phyloP scores from a whole-genome alignment of 1,284 basidiomycete species.

The Ustanciosporium gigantosporum region DNA sequence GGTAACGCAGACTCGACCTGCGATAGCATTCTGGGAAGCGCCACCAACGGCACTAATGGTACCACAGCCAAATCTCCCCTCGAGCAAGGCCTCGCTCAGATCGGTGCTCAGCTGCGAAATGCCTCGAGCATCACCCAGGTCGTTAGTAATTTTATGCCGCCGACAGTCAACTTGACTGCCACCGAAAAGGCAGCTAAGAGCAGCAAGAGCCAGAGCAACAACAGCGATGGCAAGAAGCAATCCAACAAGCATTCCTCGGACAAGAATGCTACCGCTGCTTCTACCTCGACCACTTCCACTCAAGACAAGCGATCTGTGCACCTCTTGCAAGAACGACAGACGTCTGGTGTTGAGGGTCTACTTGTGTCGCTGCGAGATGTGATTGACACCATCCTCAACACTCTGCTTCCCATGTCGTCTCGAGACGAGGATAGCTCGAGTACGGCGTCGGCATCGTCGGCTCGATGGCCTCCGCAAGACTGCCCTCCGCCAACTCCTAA shows the following conservation, averaged over 20 bases:
- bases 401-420: slow-evolving; percentile 39
- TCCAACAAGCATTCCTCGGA: slow-evolving; percentile 4
- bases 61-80: slow-evolving; percentile 6
- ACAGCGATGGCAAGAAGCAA: slow-evolving; percentile 16
- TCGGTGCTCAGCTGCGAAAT: slow-evolving; percentile 24
- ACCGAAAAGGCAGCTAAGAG: slow-evolving; percentile 1
- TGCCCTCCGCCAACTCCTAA: slow-evolving; percentile 45
- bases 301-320: slow-evolving; percentile 15
- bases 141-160: slow-evolving; percentile 20
- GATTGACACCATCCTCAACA: slow-evolving; percentile 48
- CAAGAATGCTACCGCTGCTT: slow-evolving; percentile 8
- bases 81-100: slow-evolving; percentile 16
- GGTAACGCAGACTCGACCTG: slow-evolving; percentile 28
- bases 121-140: slow-evolving; percentile 30
- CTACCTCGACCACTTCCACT: not conserved
- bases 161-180: not conserved
- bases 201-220: slow-evolving; percentile 3
- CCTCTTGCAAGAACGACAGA: slow-evolving; percentile 20
- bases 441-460: slow-evolving; percentile 8
- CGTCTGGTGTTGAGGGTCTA: slow-evolving; percentile 37
- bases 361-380: slow-evolving; percentile 34
- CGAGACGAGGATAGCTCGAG: slow-evolving; percentile 16
- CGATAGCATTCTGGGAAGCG: slow-evolving; percentile 14
- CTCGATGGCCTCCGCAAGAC: slow-evolving; percentile 18
- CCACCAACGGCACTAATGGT: slow-evolving; percentile 27